Conservation (phyloP, 352 stramenopile genomes). For the Phytophthora meadii region DNA sequence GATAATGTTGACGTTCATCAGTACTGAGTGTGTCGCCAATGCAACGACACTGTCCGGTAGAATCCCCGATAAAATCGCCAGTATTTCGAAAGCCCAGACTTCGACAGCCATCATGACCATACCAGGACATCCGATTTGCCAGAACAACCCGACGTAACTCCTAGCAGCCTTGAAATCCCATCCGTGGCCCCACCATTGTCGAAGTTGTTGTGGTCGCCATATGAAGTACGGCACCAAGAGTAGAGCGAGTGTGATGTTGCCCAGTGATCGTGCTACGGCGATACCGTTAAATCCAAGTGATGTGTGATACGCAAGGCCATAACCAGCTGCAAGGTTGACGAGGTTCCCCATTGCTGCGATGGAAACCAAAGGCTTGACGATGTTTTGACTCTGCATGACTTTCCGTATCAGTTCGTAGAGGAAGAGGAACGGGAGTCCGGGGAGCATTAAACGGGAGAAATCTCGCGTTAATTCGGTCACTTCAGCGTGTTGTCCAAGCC, state of each 20-base stretch:
- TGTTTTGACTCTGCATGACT: constrained; percentile 72
- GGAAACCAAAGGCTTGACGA: constrained; percentile 71
- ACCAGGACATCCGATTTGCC: constrained; percentile 47
- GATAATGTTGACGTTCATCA: constrained; percentile 63
- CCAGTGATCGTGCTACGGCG: constrained; percentile 60
- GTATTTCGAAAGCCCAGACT: constrained; percentile 65
- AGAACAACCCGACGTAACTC: constrained; percentile 42
- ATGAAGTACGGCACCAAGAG: constrained; percentile 60
- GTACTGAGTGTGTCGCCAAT: constrained; percentile 56
- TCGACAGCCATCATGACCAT: constrained; percentile 70
- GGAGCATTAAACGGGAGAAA: constrained; percentile 66
- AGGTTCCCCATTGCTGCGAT: constrained; percentile 63
- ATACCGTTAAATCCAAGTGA: constrained; percentile 71
- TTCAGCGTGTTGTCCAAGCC: constrained; percentile 44
- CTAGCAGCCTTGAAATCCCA: constrained; percentile 39
- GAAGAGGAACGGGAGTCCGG: constrained; percentile 71
- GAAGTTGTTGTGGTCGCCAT: constrained; percentile 32
- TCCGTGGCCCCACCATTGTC: constrained; percentile 43
- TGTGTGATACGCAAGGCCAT: constrained; percentile 76
- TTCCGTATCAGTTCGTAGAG: constrained; percentile 83
- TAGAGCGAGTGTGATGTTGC: constrained; percentile 48
- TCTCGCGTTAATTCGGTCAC: constrained; percentile 59
- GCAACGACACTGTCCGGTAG: constrained; percentile 53
- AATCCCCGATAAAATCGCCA: constrained; percentile 52
- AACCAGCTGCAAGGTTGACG: constrained; percentile 64